A percentile compares a stretch with the other conserved stretches of the same genome.
phyloP scores from a whole-genome alignment of 345 rosid species.

The Clarkia xantiana region DNA sequence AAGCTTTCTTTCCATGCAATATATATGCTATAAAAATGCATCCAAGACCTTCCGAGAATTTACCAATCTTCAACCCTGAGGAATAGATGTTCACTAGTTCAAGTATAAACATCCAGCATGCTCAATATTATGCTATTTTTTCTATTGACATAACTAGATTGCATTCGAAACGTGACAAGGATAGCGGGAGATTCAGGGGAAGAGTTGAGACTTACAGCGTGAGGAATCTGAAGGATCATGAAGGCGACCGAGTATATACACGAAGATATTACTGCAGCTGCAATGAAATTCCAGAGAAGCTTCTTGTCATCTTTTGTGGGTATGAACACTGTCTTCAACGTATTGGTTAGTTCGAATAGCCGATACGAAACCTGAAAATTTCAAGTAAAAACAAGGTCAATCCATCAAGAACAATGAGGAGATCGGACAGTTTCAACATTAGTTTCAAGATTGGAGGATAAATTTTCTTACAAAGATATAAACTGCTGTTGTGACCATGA shows the following conservation, averaged over 20 bases:
- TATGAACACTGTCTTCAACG: conserved; percentile 53
- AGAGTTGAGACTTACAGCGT: too few species aligned
- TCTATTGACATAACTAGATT: too few species aligned
- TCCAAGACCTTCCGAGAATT: too few species aligned
- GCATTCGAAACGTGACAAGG: too few species aligned
- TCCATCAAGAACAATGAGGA: too few species aligned
- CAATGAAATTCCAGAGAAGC: conserved; percentile 46
- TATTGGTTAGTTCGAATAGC: conserved; percentile 65
- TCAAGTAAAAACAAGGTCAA: neutral
- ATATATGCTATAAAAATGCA: too few species aligned
- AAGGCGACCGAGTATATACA: conserved; percentile 54
- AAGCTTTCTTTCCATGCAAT: too few species aligned
- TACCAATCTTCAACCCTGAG: too few species aligned
- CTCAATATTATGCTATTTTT: too few species aligned
- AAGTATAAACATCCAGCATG: too few species aligned
- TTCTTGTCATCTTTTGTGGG: conserved; percentile 62
- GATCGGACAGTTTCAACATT: neutral
- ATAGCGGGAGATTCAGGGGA: too few species aligned
- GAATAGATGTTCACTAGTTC: too few species aligned
- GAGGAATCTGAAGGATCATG: conserved; percentile 69
- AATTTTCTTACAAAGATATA: conserved; percentile 51
- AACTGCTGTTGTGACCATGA: conserved; percentile 88
- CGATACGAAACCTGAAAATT: conserved; percentile 60
- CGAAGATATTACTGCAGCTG: conserved; percentile 46
- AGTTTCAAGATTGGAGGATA: neutral